Conservation (phyloP, 805 yeast genomes). For the Yamadazyma ubonensis region DNA sequence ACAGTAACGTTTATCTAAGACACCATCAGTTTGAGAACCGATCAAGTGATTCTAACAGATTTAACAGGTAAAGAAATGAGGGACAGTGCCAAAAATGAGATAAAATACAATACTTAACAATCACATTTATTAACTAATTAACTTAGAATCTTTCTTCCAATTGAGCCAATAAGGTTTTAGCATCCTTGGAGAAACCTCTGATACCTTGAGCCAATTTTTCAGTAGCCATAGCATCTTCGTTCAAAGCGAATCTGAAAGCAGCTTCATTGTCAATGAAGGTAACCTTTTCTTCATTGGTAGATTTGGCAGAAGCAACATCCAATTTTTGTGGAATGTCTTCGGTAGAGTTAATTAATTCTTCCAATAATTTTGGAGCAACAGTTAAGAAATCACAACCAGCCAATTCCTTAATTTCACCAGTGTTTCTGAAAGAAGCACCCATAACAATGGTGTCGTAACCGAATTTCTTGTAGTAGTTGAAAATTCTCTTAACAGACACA, state of each 20-base stretch:
- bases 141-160: conserved; percentile 56
- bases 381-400: conserved; percentile 98
- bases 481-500: conserved; percentile 78
- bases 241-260: conserved; percentile 82
- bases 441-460: conserved; percentile 96
- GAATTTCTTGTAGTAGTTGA: conserved; percentile 96
- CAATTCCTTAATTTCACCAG: conserved; percentile 90
- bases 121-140: background rate
- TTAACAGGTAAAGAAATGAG: too few relatives aligned
- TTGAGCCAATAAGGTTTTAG: conserved; percentile 69
- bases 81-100: too few relatives aligned
- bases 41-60: too few relatives aligned
- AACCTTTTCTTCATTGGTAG: conserved; percentile 61
- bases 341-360: conserved; percentile 75
- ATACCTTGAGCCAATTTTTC: conserved; percentile 98
- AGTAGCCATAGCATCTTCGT: conserved; percentile 98
- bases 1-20: too few relatives aligned
- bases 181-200: conserved; percentile 93
- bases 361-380: conserved; percentile 89
- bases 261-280: conserved; percentile 83
- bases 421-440: conserved; percentile 99
- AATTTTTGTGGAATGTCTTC: conserved; percentile 81
- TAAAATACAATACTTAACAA: background rate
- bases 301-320: conserved; percentile 62
- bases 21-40: too few relatives aligned